Percentiles rank a stretch among this genome's conserved stretches.
These are phyloP conservation scores for Allomyces arbusculus DNA, from an alignment of 192 early-diverging fungal genomes.

Conservation along the genomic window DNA sequence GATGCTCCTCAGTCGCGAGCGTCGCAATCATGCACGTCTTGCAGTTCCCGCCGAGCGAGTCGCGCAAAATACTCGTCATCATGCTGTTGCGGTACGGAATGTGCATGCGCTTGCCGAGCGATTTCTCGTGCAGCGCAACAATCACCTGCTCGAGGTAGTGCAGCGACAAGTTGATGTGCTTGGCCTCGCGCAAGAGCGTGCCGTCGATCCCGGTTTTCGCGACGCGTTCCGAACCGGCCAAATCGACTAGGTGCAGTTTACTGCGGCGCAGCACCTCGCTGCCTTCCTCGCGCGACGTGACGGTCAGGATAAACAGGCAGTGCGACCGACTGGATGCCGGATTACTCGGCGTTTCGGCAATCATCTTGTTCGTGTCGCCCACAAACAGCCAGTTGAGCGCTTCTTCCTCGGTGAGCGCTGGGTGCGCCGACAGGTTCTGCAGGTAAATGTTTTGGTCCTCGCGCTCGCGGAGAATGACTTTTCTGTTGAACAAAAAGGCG, in stretches of 20 bases:
- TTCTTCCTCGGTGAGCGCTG: conserved; percentile 27
- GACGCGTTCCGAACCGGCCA: conserved; percentile 40
- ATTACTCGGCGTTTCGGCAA: conserved; percentile 44
- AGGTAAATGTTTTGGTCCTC: conserved; percentile 25
- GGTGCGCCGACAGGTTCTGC: conserved; percentile 23
- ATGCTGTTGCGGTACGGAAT: conserved; percentile 40
- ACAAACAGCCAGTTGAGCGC: conserved; percentile 39
- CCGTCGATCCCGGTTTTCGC: conserved; percentile 30
- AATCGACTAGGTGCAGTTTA: conserved; percentile 42
- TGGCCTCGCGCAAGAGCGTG: conserved; percentile 32
- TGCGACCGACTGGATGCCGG: conserved; percentile 39
- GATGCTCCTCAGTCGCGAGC: conserved; percentile 27
- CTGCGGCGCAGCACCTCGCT: conserved; percentile 22
- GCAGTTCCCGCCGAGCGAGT: conserved; percentile 41
- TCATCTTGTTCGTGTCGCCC: conserved; percentile 40
- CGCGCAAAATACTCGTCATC: conserved; percentile 35
- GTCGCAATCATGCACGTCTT: conserved; percentile 42
- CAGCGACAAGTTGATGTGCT: conserved; percentile 35
- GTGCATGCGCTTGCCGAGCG: conserved; percentile 26
- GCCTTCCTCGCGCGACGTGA: conserved; percentile 16
- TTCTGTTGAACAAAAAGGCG: conserved; percentile 9
- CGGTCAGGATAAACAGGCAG: conserved; percentile 33
- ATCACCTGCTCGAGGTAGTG: conserved; percentile 46
- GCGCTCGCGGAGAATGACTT: conserved; percentile 27
- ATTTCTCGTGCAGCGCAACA: conserved; percentile 35